Evolutionary conservation across 2,329 filamentous ascomycete species (phyloP).

Genomic region (Microascus cirrosus): DNA sequence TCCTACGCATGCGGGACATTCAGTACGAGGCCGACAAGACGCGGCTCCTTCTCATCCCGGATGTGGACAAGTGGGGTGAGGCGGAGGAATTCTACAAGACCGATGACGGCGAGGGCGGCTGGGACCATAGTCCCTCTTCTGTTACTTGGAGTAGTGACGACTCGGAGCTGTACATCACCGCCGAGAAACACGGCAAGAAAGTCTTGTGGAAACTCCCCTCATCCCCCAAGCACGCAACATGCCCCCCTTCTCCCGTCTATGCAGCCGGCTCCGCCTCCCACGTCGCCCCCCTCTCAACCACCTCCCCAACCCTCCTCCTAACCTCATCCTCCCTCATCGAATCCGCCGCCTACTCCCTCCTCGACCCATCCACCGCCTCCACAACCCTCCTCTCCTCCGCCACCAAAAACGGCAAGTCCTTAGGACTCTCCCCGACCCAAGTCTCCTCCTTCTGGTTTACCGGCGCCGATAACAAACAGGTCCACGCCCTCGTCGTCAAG

Average conservation of each 20-base stretch:
- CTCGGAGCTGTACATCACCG: constrained; percentile 57
- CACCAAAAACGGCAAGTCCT: constrained; percentile 52
- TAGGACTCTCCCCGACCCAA: constrained; percentile 54
- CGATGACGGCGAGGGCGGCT: constrained; percentile 49
- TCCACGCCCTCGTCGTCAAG: constrained; percentile 59
- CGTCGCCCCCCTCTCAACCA: constrained; percentile 20
- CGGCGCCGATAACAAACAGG: constrained; percentile 43
- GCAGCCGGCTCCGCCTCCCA: constrained; percentile 41
- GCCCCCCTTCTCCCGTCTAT: constrained; percentile 37
- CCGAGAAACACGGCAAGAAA: constrained; percentile 55
- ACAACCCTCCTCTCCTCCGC: constrained; percentile 46
- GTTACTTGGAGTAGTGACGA: constrained; percentile 49
- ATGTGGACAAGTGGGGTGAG: constrained; percentile 44
- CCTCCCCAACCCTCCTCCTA: constrained; percentile 49
- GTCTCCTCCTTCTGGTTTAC: constrained; percentile 43
- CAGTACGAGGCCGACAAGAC: constrained; percentile 77
- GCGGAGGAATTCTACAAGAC: constrained; percentile 53
- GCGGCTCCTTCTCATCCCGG: constrained; percentile 51
- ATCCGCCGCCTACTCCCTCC: constrained; percentile 56
- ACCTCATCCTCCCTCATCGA: constrained; percentile 60
- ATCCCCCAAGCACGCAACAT: constrained; percentile 33
- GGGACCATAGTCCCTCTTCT: constrained; percentile 47
- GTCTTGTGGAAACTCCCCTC: constrained; percentile 53
- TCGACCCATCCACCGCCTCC: constrained; percentile 32
- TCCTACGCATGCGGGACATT: constrained; percentile 64